Percentiles rank a stretch among this genome's conserved stretches.
Conservation (phyloP, 371 early-diverging fungal species). For the Mortierella sp. region DNA sequence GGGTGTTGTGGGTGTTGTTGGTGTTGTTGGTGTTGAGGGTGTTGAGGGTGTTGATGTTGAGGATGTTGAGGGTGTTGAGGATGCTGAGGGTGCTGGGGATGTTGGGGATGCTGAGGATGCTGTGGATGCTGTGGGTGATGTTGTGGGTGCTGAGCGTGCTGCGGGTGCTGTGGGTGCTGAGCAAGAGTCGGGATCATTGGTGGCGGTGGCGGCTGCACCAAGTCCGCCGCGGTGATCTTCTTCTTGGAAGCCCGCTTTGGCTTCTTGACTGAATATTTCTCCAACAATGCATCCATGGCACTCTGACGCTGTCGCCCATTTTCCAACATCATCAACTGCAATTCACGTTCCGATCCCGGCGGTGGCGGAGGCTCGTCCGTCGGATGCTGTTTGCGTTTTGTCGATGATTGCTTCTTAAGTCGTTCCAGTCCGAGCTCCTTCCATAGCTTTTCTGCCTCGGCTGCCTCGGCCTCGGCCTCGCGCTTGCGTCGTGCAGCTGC, state of each 20-base stretch:
- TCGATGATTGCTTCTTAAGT: constrained; percentile 49
- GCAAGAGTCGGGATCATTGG: constrained; percentile 33
- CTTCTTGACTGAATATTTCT: constrained; percentile 54
- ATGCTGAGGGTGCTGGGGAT: constrained; percentile 13
- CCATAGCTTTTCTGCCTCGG: constrained; percentile 62
- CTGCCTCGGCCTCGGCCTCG: constrained; percentile 64
- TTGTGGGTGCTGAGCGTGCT: constrained; percentile 11
- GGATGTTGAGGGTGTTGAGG: constrained; percentile 39
- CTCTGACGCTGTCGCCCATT: constrained; percentile 26
- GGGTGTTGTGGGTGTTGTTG: constrained; percentile 35
- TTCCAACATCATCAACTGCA: constrained; percentile 52
- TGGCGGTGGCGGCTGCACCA: constrained; percentile 58
- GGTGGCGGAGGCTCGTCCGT: constrained; percentile 44
- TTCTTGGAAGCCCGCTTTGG: constrained; percentile 40
- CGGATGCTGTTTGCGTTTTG: constrained; percentile 36
- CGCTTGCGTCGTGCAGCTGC: constrained; percentile 64
- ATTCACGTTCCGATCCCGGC: constrained; percentile 37
- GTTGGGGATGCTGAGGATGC: not conserved
- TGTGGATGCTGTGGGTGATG: not conserved
- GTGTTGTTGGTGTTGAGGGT: constrained; percentile 3
- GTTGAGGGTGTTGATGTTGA: constrained; percentile 18
- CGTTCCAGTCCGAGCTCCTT: constrained; percentile 58
- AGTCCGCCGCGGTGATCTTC: constrained; percentile 50
- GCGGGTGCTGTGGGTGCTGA: constrained; percentile 2
- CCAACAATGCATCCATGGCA: constrained; percentile 61